These are phyloP conservation scores for Podila verticillata DNA, from an alignment of 192 early-diverging fungal species.

Conservation along the genomic window DNA sequence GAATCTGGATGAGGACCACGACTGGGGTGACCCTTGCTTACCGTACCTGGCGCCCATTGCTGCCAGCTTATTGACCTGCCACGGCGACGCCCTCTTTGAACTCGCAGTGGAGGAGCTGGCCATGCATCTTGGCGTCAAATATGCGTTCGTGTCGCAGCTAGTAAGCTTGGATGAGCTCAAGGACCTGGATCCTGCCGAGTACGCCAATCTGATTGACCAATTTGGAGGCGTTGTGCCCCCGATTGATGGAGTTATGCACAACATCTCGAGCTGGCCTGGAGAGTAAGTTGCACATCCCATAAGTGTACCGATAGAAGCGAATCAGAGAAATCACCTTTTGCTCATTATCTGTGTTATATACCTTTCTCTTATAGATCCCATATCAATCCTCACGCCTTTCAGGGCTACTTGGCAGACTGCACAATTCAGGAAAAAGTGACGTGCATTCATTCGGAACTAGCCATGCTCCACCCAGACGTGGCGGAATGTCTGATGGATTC, in stretches of 20 bases:
- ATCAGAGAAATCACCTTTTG: background rate
- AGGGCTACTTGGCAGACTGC: conserved; percentile 46
- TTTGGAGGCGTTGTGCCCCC: conserved; percentile 42
- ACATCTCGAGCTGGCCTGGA: conserved; percentile 48
- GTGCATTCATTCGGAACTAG: conserved; percentile 21
- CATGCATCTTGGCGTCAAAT: conserved; percentile 36
- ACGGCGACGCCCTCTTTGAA: conserved; percentile 45
- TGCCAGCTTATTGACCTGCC: conserved; percentile 29
- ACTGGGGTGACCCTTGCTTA: conserved; percentile 39
- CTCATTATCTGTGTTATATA: background rate
- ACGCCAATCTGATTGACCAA: conserved; percentile 39
- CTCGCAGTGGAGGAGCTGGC: conserved; percentile 34
- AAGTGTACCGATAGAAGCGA: too few relatives aligned
- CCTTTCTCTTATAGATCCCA: conserved; percentile 12
- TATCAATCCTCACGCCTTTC: conserved; percentile 48
- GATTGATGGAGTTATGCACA: conserved; percentile 48
- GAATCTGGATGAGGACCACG: conserved; percentile 18
- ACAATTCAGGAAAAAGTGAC: conserved; percentile 46
- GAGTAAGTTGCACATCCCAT: conserved; percentile 13
- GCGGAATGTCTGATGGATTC: conserved; percentile 33
- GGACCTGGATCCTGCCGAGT: conserved; percentile 47
- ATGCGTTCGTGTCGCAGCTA: conserved; percentile 43
- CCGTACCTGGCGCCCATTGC: conserved; percentile 41
- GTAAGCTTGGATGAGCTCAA: conserved; percentile 49
- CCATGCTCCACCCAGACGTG: conserved; percentile 24